Conservation (phyloP, 1,139 yeast species). For the Geotrichum bryndzae region DNA sequence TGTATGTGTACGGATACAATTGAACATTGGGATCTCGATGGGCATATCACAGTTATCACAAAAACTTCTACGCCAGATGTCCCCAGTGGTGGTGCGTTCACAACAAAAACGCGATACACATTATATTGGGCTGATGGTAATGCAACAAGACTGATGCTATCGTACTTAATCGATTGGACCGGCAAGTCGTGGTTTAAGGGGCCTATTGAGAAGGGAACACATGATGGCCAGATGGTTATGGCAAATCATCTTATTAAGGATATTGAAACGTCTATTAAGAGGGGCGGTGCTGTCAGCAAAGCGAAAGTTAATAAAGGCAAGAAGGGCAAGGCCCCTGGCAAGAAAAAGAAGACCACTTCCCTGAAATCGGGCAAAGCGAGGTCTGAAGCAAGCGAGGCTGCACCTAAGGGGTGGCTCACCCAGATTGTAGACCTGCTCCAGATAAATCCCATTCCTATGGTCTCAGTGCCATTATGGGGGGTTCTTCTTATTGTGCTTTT, state of each 20-base stretch:
- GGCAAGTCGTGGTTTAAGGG: slow-evolving; percentile 93
- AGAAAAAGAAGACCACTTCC: slow-evolving; percentile 1
- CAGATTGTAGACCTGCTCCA: slow-evolving; percentile 9
- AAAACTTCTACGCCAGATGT: slow-evolving; percentile 85
- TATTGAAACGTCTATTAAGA: slow-evolving; percentile 44
- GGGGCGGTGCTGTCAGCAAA: slow-evolving; percentile 26
- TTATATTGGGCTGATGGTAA: slow-evolving; percentile 76
- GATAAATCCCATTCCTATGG: slow-evolving; percentile 18
- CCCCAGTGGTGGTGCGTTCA: slow-evolving; percentile 83
- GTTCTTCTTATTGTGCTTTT: slow-evolving; percentile 19
- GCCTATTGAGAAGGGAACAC: slow-evolving; percentile 84
- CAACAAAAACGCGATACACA: slow-evolving; percentile 57
- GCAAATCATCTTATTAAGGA: slow-evolving; percentile 56
- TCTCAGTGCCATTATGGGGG: slow-evolving; percentile 24
- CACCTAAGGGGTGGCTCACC: neutral
- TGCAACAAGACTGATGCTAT: slow-evolving; percentile 57
- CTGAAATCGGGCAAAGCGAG: neutral
- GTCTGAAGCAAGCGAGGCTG: neutral
- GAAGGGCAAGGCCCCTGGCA: slow-evolving; percentile 2
- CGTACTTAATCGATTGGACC: slow-evolving; percentile 74
- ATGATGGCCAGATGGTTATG: slow-evolving; percentile 80
- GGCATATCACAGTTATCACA: slow-evolving; percentile 55
- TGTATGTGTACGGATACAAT: slow-evolving; percentile 72
- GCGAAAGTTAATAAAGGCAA: slow-evolving; percentile 21
- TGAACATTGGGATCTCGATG: slow-evolving; percentile 55